A percentile compares a stretch with the other conserved stretches of the same genome.
These are phyloP conservation scores for Lasiodiplodia sp. DNA, from an alignment of 2,329 filamentous ascomycete genomes.

Conservation along the genomic window DNA sequence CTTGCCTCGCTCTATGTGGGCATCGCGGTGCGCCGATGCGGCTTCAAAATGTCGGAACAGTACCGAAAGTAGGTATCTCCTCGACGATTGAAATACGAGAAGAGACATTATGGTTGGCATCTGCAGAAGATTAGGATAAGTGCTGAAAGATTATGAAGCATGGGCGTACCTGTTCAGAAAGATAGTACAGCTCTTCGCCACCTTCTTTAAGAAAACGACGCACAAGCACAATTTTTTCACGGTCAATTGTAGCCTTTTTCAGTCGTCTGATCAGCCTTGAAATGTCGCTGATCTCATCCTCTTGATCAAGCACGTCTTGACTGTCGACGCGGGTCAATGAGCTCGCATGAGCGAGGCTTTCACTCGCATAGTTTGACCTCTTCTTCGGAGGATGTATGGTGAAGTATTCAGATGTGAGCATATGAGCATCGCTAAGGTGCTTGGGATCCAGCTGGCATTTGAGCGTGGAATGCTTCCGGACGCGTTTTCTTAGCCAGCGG, in stretches of 20 bases:
- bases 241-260: slow-evolving; percentile 77
- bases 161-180: slow-evolving; percentile 66
- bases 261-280: slow-evolving; percentile 73
- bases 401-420: slow-evolving; percentile 81
- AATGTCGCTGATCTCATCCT: slow-evolving; percentile 65
- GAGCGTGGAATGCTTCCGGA: slow-evolving; percentile 14
- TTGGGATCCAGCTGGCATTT: slow-evolving; percentile 1
- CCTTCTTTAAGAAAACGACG: slow-evolving; percentile 82
- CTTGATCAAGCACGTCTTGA: slow-evolving; percentile 51
- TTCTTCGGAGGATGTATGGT: slow-evolving; percentile 64
- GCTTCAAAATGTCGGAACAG: slow-evolving; percentile 65
- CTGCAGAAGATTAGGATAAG: slow-evolving; percentile 30
- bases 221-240: slow-evolving; percentile 87
- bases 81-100: slow-evolving; percentile 89
- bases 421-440: slow-evolving; percentile 62
- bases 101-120: slow-evolving; percentile 61
- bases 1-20: slow-evolving; percentile 51
- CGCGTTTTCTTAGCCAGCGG: slow-evolving; percentile 71
- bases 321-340: background rate
- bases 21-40: slow-evolving; percentile 58
- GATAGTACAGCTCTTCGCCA: slow-evolving; percentile 75
- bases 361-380: background rate
- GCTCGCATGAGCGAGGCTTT: slow-evolving; percentile 5
- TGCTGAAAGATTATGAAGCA: background rate
- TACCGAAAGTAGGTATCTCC: slow-evolving; percentile 75